Base-by-base conservation (phyloP, 176 grass and related monocot genomes). In the Bonia amplexicaulis region DNA sequence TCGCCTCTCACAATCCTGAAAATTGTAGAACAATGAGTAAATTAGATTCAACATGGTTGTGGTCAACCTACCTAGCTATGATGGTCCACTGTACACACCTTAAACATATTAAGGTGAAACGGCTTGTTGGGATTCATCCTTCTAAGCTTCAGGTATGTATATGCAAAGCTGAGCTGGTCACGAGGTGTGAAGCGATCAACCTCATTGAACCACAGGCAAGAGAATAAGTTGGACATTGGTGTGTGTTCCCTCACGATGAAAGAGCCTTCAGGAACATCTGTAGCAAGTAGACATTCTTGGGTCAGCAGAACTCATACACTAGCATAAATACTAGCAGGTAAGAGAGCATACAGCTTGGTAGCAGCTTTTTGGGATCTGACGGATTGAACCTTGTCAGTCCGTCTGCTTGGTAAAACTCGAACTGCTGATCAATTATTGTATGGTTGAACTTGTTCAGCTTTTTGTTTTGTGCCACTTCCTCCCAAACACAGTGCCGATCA, bases 181-280 rank as follows among this genome's bases (percentile, higher is more conserved):
- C 93, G 91, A 33, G 96, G 93, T 45, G 96, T 99, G 84, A 99
- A 99, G 66, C 88, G 93, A 59, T 99, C 93, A 55, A 99, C 91
- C 80, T 99, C 96, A 82, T 99, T 99, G 86, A 91, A 99, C 96
- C 96, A 99, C 25, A 96, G 79, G 71, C 96, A 99, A 39, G 96
- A 96, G 84, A 96, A 99, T 76, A 96, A 80, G 71, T 99, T 99
- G 22, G 96, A 99, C 96, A 96, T 96, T 48, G 96, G 90, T 58
- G 96, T 99, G 87, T 99, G 96, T 74, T 90, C 93, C 80, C 93
- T 92, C 84, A 96, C 88, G 12, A 99, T 99, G 76, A 99, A 99
- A 86, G 96, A 99, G 41, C 96, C 96, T 94, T 99, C 96, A 69
- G 96, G 96, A 26, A 99, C 96, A 94, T 99, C 96, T 99, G 88